Evolutionary conservation across 1,284 basidiomycete species (phyloP).

Genomic region (Thelephora terrestris): DNA sequence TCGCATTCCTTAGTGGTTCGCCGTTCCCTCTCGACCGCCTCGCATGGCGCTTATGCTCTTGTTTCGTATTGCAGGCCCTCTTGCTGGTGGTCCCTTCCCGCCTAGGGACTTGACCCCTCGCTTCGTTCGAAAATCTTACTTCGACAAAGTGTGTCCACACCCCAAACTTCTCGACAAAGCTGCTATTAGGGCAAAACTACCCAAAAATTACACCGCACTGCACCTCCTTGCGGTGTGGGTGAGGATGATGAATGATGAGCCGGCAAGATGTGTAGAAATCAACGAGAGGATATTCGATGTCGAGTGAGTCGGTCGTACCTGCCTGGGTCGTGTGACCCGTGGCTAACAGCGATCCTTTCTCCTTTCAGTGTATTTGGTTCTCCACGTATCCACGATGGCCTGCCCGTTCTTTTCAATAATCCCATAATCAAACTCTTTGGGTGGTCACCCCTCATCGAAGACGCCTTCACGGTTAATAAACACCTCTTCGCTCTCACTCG

Average conservation of each 20-base stretch:
- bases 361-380: conserved; percentile 25
- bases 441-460: conserved; percentile 31
- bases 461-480: conserved; percentile 25
- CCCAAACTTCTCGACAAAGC: conserved; percentile 19
- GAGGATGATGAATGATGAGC: conserved; percentile 6
- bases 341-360: background rate
- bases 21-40: background rate
- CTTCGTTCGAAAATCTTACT: conserved; percentile 26
- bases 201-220: conserved; percentile 9
- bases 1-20: conserved; percentile 19
- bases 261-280: conserved; percentile 12
- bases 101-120: conserved; percentile 22
- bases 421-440: conserved; percentile 26
- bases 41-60: conserved; percentile 8
- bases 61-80: conserved; percentile 20
- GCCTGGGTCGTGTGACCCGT: background rate
- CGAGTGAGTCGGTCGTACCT: conserved; percentile 14
- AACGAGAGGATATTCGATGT: conserved; percentile 20
- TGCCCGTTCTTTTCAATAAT: conserved; percentile 26
- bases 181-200: conserved; percentile 17
- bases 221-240: conserved; percentile 12
- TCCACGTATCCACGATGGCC: conserved; percentile 25
- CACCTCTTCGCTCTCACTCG: conserved; percentile 18
- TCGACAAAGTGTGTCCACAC: conserved; percentile 28
- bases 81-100: conserved; percentile 28